Percentiles rank a stretch among this genome's conserved stretches.
Conservation (phyloP, 306 rosid genomes). For the Prunus mume region DNA sequence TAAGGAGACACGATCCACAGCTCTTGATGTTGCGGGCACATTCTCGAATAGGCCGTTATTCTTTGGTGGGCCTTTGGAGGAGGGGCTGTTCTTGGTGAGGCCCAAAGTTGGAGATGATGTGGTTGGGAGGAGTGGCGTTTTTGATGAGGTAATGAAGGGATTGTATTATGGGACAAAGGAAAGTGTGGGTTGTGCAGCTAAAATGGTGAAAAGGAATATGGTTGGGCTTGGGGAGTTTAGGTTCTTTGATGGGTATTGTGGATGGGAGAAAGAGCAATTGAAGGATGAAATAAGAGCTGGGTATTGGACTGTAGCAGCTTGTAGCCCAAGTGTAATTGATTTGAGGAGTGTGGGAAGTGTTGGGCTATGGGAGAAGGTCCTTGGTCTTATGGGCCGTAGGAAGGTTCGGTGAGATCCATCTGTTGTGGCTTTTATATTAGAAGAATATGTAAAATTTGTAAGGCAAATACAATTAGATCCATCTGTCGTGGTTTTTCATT, state of each 20-base stretch:
- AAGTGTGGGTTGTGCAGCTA: constrained; percentile 78
- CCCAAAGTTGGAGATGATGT: constrained; percentile 37
- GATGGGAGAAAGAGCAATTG: constrained; percentile 79
- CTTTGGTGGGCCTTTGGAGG: constrained; percentile 89
- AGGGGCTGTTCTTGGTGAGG: constrained; percentile 64
- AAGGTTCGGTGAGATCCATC: constrained; percentile 46
- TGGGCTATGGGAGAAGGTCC: constrained; percentile 79
- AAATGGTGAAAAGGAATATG: constrained; percentile 73
- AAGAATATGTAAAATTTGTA: no score
- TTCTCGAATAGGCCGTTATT: constrained; percentile 68
- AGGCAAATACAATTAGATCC: no score
- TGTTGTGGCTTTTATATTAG: background rate
- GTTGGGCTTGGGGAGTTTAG: constrained; percentile 64
- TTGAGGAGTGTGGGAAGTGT: constrained; percentile 35
- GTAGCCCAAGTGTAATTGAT: constrained; percentile 74
- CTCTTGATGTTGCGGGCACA: constrained; percentile 53
- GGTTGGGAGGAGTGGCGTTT: constrained; percentile 63
- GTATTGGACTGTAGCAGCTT: constrained; percentile 90
- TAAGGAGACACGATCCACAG: constrained; percentile 73
- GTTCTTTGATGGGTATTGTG: constrained; percentile 93
- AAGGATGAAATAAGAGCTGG: constrained; percentile 63
- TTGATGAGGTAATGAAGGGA: constrained; percentile 84
- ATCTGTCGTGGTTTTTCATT: no score
- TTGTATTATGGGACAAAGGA: constrained; percentile 74
- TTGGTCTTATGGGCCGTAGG: constrained; percentile 68